These are phyloP conservation scores for Saccharum officinarum DNA, from an alignment of 176 grass and related monocot genomes.

Conservation along the genomic window DNA sequence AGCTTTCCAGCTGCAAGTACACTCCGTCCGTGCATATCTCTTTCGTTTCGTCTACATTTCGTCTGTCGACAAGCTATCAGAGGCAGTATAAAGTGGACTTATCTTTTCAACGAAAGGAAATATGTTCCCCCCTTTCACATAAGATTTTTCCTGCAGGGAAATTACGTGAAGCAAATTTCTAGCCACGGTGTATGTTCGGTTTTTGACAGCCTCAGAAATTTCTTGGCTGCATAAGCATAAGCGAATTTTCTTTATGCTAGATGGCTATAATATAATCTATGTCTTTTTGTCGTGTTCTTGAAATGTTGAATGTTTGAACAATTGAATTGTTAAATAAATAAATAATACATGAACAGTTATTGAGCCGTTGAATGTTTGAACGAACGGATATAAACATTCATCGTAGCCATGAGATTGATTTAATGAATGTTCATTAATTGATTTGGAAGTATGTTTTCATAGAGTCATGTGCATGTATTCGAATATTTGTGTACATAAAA, in stretches of 20 bases:
- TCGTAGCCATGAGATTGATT: no score
- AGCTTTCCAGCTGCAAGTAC: constrained; percentile 42
- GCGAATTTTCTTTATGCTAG: not conserved
- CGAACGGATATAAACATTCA: no score
- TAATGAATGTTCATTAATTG: no score
- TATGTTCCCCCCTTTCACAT: not conserved
- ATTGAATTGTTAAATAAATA: no score
- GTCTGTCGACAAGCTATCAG: constrained; percentile 23
- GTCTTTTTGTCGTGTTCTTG: no score
- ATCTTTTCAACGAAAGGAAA: constrained; percentile 22
- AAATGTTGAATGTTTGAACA: not conserved
- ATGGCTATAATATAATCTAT: no score
- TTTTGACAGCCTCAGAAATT: not conserved
- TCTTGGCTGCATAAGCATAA: not conserved
- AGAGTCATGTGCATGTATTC: no score
- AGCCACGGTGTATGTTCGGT: not conserved
- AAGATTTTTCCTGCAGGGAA: not conserved
- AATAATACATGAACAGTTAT: no score
- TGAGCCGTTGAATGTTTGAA: no score
- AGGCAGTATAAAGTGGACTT: constrained; percentile 22
- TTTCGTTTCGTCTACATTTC: not conserved
- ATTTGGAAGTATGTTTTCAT: no score
- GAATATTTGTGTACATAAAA: no score
- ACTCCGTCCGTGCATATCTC: constrained; percentile 50
- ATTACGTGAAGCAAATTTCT: not conserved